Percentiles rank a stretch among this genome's conserved stretches.
Conservation (phyloP, 2,329 filamentous ascomycete genomes). For the Hypocreales sp. region DNA sequence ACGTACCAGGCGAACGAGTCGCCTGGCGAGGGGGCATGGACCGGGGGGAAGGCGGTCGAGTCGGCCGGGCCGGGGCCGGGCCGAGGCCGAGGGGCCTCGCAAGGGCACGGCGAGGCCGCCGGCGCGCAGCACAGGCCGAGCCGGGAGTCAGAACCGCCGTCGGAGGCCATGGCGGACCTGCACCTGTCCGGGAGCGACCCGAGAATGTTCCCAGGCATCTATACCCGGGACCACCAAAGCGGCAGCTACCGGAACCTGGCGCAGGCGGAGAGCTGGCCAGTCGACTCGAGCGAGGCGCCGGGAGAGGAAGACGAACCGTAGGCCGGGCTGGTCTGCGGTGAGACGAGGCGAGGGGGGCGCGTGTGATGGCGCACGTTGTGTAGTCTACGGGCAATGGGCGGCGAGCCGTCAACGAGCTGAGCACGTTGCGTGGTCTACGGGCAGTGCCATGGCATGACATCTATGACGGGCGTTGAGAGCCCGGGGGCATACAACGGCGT, state of each 20-base stretch:
- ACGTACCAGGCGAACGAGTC: conserved; percentile 14
- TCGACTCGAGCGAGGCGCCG: conserved; percentile 6
- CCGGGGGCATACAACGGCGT: too few relatives aligned
- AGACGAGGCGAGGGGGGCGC: too few relatives aligned
- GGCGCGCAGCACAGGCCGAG: background rate
- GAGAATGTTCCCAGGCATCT: conserved; percentile 56
- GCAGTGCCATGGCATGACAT: too few relatives aligned
- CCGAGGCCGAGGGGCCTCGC: too few relatives aligned
- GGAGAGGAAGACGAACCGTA: conserved; percentile 6
- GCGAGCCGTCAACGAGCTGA: too few relatives aligned
- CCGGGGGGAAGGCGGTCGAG: background rate
- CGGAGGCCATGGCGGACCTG: conserved; percentile 23
- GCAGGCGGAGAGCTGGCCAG: conserved; percentile 9
- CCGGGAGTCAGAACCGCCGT: conserved; percentile 20
- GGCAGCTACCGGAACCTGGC: conserved; percentile 21
- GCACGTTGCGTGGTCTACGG: too few relatives aligned
- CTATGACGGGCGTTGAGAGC: too few relatives aligned
- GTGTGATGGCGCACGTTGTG: too few relatives aligned
- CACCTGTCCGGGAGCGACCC: conserved; percentile 47
- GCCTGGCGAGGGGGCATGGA: conserved; percentile 4
- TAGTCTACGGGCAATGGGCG: too few relatives aligned
- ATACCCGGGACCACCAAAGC: conserved; percentile 32
- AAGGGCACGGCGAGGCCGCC: background rate
- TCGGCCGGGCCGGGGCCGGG: too few relatives aligned
- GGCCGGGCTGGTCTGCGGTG: too few relatives aligned